Evolutionary conservation across 345 rosid species (phyloP).

Genomic region (Eucalyptus viminalis): DNA sequence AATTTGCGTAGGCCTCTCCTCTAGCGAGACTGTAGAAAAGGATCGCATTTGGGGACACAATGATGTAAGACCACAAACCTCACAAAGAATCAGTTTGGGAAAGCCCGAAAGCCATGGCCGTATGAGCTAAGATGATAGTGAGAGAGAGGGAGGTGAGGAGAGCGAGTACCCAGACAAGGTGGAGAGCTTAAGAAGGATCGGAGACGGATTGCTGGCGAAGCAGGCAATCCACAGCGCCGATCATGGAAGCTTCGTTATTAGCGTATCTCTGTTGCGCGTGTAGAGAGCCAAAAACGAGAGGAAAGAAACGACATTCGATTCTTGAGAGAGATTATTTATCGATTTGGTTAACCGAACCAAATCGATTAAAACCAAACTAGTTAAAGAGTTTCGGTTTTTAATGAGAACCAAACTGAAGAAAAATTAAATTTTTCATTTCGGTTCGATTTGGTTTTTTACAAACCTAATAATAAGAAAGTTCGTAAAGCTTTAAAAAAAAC

Average conservation of each 20-base stretch:
- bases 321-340: no score
- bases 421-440: no score
- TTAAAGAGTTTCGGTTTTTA: no score
- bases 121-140: not conserved
- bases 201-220: slow-evolving; percentile 28
- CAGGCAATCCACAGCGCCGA: slow-evolving; percentile 20
- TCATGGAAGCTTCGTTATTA: not conserved
- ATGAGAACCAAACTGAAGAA: no score
- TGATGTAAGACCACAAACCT: slow-evolving; percentile 8
- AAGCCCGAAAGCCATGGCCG: not conserved
- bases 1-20: slow-evolving; percentile 22
- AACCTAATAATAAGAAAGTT: no score
- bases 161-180: slow-evolving; percentile 36
- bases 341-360: no score
- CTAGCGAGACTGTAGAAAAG: slow-evolving; percentile 47
- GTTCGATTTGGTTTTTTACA: no score
- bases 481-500: no score
- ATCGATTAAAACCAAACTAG: no score
- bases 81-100: not conserved
- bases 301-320: no score
- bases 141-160: not conserved
- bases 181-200: slow-evolving; percentile 45
- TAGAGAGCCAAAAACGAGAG: no score
- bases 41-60: slow-evolving; percentile 29
- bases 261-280: no score